Base-by-base conservation (phyloP, 2,329 filamentous ascomycete genomes). In the Calonectria pauciramosa region DNA sequence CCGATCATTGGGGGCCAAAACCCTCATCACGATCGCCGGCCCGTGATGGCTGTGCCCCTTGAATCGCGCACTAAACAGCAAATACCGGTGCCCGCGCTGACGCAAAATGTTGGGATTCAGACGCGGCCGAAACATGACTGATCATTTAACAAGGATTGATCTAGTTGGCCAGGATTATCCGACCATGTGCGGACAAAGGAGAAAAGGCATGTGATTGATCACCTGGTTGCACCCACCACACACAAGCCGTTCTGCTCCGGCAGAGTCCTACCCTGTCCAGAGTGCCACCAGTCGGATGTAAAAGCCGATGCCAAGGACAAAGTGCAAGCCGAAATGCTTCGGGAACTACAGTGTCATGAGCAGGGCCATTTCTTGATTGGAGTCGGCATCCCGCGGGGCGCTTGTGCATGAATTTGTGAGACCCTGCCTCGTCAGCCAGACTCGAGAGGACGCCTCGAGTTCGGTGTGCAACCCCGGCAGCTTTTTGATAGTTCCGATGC, bases 1-100 rank as follows among this genome's bases (percentile, higher is more conserved):
- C 56, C 56, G 56, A 63, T 63, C 56, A 63, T 41, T 23, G 56
- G 32, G 32, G 23, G n/a, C 56, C 56, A 41, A 63, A 36, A 41
- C 56, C 38, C n/a, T 28, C 56, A 60, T 26, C 34, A 36, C 34
- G 34, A 38, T 28, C 23, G 38, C 30, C 54, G 32, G 30, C 20
- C 32, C 16, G 16, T 20, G 14, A 54, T 11, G 28, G 14, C 28
- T 30, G 51, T 30, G 16, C 16, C 26, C 11, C 26, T 20, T 16
- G 16, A 10, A 16, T 28, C 18, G 6, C 51, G 26, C 26, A 28
- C 26, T 18, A 20, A 30, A 30, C 18, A 23, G 1, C 14, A 28
- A 52, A 16, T 28, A 23, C 28, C 16, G 16, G 14, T 11, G 8
- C 51, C 16, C 14, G 26, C 5, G 14, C 26, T 11, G 49, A 52